These are phyloP conservation scores for Eimeria praecox DNA, from an alignment of 169 alveolate genomes.

Conservation along the genomic window DNA sequence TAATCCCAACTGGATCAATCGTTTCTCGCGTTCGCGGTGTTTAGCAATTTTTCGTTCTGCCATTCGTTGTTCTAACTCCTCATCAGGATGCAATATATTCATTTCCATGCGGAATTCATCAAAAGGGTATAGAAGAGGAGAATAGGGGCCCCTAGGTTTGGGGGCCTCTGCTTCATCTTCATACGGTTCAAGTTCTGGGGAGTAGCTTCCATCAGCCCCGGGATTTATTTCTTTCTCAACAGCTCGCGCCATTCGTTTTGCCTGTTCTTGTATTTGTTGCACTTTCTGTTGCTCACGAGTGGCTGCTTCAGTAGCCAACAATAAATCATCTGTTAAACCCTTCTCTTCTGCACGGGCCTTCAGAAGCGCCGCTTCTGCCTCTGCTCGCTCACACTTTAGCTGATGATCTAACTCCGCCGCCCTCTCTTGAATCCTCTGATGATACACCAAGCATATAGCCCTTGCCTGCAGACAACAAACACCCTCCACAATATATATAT, in stretches of 20 bases:
- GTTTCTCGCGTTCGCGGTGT: constrained; percentile 69
- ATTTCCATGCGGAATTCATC: constrained; percentile 71
- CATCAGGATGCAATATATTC: constrained; percentile 65
- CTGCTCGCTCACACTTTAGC: constrained; percentile 51
- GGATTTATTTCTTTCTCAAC: constrained; percentile 78
- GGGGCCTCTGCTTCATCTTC: constrained; percentile 76
- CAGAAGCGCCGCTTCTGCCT: constrained; percentile 48
- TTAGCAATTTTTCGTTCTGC: neutral
- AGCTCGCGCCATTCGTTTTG: constrained; percentile 37
- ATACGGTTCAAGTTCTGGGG: constrained; percentile 83
- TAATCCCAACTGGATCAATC: constrained; percentile 29
- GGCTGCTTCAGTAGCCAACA: constrained; percentile 7
- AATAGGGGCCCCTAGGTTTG: constrained; percentile 73
- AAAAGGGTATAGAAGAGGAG: constrained; percentile 67
- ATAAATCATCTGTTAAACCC: constrained; percentile 34
- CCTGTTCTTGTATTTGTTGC: constrained; percentile 62
- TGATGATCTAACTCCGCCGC: constrained; percentile 70
- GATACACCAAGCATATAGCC: constrained; percentile 51
- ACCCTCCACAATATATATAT: neutral
- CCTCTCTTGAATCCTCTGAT: constrained; percentile 36
- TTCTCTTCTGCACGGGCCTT: constrained; percentile 55
- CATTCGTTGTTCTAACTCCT: constrained; percentile 60
- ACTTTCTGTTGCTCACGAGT: constrained; percentile 16
- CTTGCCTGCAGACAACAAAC: constrained; percentile 65
- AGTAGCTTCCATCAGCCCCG: constrained; percentile 75